Base-by-base conservation (phyloP, 78 protist genomes). In the Dictyostelium firmibasis region DNA sequence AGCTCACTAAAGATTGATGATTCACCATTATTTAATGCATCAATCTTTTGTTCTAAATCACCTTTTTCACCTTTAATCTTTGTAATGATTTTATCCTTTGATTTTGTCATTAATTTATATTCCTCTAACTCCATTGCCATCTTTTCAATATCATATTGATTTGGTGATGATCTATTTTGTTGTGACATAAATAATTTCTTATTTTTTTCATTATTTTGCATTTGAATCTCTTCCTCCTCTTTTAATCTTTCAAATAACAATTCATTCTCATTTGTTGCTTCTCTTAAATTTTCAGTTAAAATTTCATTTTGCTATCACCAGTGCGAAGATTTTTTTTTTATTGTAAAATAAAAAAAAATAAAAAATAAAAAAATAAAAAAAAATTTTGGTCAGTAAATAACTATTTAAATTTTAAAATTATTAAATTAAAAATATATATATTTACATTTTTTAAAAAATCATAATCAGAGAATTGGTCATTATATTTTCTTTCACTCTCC, bases 261-360 rank as follows among this genome's bases (percentile, higher is more conserved):
- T 47, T 89, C 94, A 81, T 89, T 89, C 27, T 33, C 69, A 27
- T 64, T 79, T 43, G 86, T 81, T 13, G 94, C 94, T 35, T 89
- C 94, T 81, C 81, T 89, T 41, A 89, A 31, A 44, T 78, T 89
- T 31, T 23, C 60, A 35, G n/a, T 62, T 67, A 89, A 64, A 50
- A 36, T 81, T 44, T 89, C 87, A 81, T 89, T 89, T 89, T 89
- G 94, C 94, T 89, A 27, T 76, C n/a, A n/a, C n/a, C n/a, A n/a
- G n/a, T n/a, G n/a, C n/a, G n/a, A n/a, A n/a, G n/a, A n/a, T n/a
- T n/a, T 36, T 6, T 18, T 6, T 25, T 47, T 47, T 47, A 47
- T 67, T 4, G n/a, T 41, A 31, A 27, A 84, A 60, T 67, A 53
- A 53, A 69, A 69, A 69, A 69, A 29, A n/a, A 3, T 16, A 29